A percentile compares a stretch with the other conserved stretches of the same genome.
phyloP scores from a whole-genome alignment of 2,329 filamentous ascomycete species.

The Trichoderma guizhouense region DNA sequence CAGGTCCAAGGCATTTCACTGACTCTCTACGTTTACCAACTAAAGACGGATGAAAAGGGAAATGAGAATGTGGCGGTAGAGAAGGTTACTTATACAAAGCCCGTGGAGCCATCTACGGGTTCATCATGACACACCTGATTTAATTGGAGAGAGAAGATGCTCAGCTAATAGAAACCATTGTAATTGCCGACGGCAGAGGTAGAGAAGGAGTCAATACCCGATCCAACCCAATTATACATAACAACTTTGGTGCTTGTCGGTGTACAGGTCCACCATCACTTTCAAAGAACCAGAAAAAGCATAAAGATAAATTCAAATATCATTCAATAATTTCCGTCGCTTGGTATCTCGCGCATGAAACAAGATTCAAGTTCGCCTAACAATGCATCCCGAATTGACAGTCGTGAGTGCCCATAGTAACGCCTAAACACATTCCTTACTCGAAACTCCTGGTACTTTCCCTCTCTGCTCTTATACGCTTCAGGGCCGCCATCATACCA shows the following conservation, averaged over 20 bases:
- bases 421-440: conserved; percentile 27
- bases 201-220: conserved; percentile 29
- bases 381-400: conserved; percentile 22
- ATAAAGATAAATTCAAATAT: conserved; percentile 30
- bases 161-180: background rate
- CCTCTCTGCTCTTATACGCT: conserved; percentile 25
- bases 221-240: conserved; percentile 15
- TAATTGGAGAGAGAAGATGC: background rate
- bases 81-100: conserved; percentile 83
- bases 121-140: conserved; percentile 41
- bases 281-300: conserved; percentile 20
- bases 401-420: conserved; percentile 25
- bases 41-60: conserved; percentile 73
- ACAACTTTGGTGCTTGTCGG: background rate
- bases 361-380: conserved; percentile 28
- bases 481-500: conserved; percentile 39
- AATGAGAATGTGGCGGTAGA: conserved; percentile 78
- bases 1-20: conserved; percentile 95
- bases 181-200: conserved; percentile 21
- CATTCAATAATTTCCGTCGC: conserved; percentile 33
- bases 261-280: background rate
- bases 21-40: conserved; percentile 90
- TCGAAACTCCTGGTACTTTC: conserved; percentile 24
- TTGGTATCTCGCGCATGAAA: conserved; percentile 37
- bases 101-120: conserved; percentile 55